Evolutionary conservation across 2,329 filamentous ascomycete species (phyloP), one percentile per base, ranked within the genome.

Genomic region (Gyromitra esculenta): DNA sequence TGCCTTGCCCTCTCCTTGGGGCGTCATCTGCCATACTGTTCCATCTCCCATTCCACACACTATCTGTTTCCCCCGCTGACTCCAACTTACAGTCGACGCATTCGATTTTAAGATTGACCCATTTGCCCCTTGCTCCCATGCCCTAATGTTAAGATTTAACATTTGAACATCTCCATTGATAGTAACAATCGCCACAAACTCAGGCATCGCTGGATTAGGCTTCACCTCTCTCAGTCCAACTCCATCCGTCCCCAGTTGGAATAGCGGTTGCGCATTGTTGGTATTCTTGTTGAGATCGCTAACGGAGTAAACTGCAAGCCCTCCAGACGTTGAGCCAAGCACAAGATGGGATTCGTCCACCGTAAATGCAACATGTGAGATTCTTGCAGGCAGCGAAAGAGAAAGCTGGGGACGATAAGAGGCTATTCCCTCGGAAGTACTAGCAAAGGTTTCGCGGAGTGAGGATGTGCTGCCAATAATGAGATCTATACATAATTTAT

Each of bases 301-400:
- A 0, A 92, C 90, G 71, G 94, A 89, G 82, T 97, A 98, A 1
- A 97, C 91, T 2, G 92, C 91, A 77, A 99, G 85, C 3, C 94
- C 93, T 43, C 93, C 92, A 9, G 92, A 92, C 70, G 88, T 92
- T 1, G 93, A 92, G 9, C 93, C 93, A 35, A 97, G 86, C 45
- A 97, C 88, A 76, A 99, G 86, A 80, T 91, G 93, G 80, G 89
- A 89, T 82, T 97, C 96, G 81, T 96, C 92, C n/a, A 92, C 89
- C 0, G 93, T 95, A 83, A 99, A 99, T 15, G 91, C 90, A 21
- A 99, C 87, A 83, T 99, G 96, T 9, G 93, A 96, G 69, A 97
- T 88, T 80, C 91, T 90, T 81, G 90, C 88, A 8, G 92, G 89
- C 81, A 96, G 87, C 1, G 90, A 86, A 5, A 98, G 87, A 75